Base-by-base conservation (phyloP, 1,284 basidiomycete species). In the Hortiboletus rubellus region DNA sequence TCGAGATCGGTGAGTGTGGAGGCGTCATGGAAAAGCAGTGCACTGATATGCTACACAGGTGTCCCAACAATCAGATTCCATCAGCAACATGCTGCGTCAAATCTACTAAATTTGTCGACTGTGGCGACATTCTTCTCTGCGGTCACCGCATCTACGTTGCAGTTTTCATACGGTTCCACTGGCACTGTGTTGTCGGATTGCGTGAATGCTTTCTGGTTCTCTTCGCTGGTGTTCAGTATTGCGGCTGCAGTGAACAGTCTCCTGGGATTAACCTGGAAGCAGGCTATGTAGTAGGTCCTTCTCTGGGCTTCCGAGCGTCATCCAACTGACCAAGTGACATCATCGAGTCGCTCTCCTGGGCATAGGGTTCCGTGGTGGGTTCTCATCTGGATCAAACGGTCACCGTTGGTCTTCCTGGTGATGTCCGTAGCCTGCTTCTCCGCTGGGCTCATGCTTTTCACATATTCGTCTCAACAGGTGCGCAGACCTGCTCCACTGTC, bases 91-190 rank as follows among this genome's bases (percentile, higher is more conserved):
- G 78, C 77, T 14, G 80, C 80, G 10, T 74, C 69, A 54, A 82
- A 81, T 55, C 64, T 85, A 18, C 69, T 84, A 52, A 83, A 82
- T 64, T 60, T 85, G 54, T 81, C 79, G 42, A 83, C 82, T 7
- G 79, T 85, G 8, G 82, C 83, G 33, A 86, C 83, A 17, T 84
- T 84, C 72, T 83, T 83, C 67, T 80, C 78, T n/a, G 82, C 80
- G 38, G 82, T 84, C 58, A 83, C 82, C 1, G 84, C 82, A 43
- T 79, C 76, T 15, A 82, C 77, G 4, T 66, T 85, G 58, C 83
- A 85, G 55, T 82, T 77, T 59, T 82, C 83, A 7, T 78, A 65
- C 56, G 27, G 0, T 70, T 40, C 63, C 64, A 46, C 64, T 71
- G 72, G 66, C 7, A 54, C 60, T 54, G 62, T 73, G 31, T 57